Evolutionary conservation across 83 land plant genomes (phyloP).

Genomic region (Picea abies): DNA sequence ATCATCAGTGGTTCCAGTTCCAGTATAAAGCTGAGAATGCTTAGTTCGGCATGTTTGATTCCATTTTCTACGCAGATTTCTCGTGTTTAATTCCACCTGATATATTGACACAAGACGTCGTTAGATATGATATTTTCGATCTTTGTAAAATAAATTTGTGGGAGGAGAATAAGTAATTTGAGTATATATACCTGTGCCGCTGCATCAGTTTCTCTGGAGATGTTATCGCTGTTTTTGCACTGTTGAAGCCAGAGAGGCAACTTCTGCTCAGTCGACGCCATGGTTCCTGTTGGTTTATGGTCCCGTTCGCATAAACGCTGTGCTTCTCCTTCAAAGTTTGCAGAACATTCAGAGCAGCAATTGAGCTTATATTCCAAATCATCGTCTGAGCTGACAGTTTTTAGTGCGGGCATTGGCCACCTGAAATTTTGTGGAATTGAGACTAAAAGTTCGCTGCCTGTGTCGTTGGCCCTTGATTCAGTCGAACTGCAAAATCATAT

Average conservation of each 20-base stretch:
- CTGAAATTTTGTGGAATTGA: not conserved
- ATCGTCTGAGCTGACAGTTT: constrained; percentile 18
- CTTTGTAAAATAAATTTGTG: too few relatives aligned
- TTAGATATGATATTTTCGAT: too few relatives aligned
- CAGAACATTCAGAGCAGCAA: constrained; percentile 45
- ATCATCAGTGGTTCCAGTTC: not conserved
- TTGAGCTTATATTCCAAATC: constrained; percentile 32
- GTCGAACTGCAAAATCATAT: not conserved
- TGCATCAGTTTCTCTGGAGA: not conserved
- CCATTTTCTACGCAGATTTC: constrained; percentile 76
- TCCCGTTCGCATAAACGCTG: not conserved
- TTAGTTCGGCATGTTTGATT: constrained; percentile 50
- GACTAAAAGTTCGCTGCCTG: not conserved
- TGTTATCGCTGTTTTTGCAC: not conserved
- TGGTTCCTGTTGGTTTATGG: not conserved
- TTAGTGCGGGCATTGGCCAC: constrained; percentile 15
- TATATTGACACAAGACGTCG: too few relatives aligned
- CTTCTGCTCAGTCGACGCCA: not conserved
- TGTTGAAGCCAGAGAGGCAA: constrained; percentile 9
- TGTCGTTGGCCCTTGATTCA: not conserved
- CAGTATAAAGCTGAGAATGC: constrained; percentile 15
- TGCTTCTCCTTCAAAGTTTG: constrained; percentile 48
- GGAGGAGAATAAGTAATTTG: not conserved
- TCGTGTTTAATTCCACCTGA: not conserved
- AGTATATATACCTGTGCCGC: not conserved